Conservation (phyloP, 176 grass and related monocot genomes). For the Zoysia pacifica region DNA sequence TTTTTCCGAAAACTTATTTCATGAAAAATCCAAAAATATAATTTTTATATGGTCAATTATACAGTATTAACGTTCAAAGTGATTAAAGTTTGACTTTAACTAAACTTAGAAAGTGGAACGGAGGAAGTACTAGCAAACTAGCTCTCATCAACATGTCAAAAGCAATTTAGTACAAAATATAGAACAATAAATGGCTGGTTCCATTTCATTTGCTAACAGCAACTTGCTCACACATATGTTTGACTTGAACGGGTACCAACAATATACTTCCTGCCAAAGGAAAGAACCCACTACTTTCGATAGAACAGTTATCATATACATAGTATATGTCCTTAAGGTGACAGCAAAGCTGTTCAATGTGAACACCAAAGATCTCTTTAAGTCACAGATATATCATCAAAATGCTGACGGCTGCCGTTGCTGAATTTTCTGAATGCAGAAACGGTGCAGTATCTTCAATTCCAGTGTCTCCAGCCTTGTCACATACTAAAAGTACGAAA, state of each 20-base stretch:
- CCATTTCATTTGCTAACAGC: neutral
- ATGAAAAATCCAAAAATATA: no score
- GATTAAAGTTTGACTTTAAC: no score
- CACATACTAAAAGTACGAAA: neutral
- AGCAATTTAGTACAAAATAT: no score
- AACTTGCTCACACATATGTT: neutral
- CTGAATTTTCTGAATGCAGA: neutral
- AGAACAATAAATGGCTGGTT: neutral
- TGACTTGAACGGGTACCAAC: neutral
- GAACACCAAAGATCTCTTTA: neutral
- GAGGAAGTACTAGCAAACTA: no score
- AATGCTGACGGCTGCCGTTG: neutral
- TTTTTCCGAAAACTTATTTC: no score
- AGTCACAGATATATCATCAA: neutral
- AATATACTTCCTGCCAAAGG: conserved; percentile 13
- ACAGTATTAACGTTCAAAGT: no score
- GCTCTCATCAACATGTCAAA: neutral
- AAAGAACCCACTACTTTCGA: neutral
- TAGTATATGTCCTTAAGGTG: conserved; percentile 7
- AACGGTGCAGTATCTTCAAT: conserved; percentile 10
- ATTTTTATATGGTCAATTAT: no score
- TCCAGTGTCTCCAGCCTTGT: neutral
- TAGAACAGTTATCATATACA: conserved; percentile 16
- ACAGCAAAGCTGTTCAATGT: neutral
- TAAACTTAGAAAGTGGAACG: no score